Evolutionary conservation across 495 filamentous ascomycete species (phyloP).

Genomic region (Tuber aestivum): DNA sequence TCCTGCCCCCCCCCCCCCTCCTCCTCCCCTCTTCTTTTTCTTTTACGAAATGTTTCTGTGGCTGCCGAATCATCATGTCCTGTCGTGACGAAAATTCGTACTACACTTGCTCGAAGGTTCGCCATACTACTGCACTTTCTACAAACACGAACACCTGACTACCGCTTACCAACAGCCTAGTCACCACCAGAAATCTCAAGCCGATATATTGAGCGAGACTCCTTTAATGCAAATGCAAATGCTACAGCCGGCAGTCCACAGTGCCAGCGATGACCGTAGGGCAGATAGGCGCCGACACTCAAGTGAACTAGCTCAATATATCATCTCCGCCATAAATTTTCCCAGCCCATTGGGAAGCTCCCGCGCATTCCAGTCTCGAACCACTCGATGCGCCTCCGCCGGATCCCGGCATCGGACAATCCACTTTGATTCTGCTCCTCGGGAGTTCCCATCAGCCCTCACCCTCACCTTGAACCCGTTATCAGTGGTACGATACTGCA

Average conservation of each 20-base stretch:
- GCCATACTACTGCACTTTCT: not conserved
- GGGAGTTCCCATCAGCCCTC: conserved; percentile 34
- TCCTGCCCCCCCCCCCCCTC: not conserved
- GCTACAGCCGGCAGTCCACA: not conserved
- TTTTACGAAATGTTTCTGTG: not conserved
- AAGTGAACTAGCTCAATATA: conserved; percentile 23
- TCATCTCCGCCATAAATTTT: conserved; percentile 38
- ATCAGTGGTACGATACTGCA: conserved; percentile 16
- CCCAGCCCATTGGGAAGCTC: conserved; percentile 24
- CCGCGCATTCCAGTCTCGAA: conserved; percentile 29
- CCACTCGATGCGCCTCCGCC: conserved; percentile 35
- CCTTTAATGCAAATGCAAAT: not conserved
- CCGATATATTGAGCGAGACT: not conserved
- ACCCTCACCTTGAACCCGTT: conserved; percentile 21
- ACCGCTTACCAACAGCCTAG: not conserved
- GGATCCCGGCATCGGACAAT: conserved; percentile 31
- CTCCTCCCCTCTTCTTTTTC: too few relatives aligned
- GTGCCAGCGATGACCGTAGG: not conserved
- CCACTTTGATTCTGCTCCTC: conserved; percentile 37
- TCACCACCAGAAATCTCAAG: not conserved
- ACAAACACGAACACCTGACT: not conserved
- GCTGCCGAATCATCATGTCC: not conserved
- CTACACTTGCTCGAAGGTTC: not conserved
- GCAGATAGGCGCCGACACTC: not conserved
- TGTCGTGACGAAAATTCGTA: not conserved